phyloP scores from a whole-genome alignment of 768 basidiomycete genomes.

The Pleurotus giganteus region DNA sequence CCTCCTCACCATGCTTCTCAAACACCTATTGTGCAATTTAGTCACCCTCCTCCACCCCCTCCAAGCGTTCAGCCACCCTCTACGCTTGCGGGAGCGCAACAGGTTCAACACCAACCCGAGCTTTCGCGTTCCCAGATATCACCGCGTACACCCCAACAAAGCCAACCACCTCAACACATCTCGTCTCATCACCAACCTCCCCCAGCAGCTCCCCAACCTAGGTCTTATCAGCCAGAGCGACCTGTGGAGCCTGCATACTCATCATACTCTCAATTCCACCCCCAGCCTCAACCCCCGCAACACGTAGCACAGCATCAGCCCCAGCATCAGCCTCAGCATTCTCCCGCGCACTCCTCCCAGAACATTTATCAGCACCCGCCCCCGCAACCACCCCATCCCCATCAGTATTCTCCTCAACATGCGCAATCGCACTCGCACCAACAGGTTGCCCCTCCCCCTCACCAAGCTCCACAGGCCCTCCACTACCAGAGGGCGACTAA shows the following conservation, averaged over 20 bases:
- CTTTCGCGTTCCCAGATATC: constrained; percentile 1
- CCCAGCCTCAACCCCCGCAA: constrained; percentile 22
- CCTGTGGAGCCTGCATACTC: constrained; percentile 9
- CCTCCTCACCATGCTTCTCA: neutral
- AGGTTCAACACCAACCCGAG: neutral
- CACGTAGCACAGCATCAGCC: constrained; percentile 15
- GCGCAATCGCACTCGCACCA: constrained; percentile 16
- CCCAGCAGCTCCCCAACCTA: constrained; percentile 17
- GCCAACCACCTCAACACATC: constrained; percentile 15
- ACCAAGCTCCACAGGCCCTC: neutral
- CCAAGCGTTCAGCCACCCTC: constrained; percentile 1
- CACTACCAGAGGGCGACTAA: too few relatives aligned
- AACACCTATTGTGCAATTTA: neutral
- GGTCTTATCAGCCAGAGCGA: constrained; percentile 14
- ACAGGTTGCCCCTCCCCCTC: neutral
- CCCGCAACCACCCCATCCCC: neutral
- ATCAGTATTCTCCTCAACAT: constrained; percentile 12
- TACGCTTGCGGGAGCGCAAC: constrained; percentile 12
- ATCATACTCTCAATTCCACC: constrained; percentile 18
- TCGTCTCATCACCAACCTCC: constrained; percentile 13
- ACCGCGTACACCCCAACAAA: constrained; percentile 1
- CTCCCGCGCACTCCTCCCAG: constrained; percentile 15
- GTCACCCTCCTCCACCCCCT: constrained; percentile 6
- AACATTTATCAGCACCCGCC: constrained; percentile 23
- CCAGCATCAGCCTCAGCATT: neutral